These are phyloP conservation scores for Elsinoe necatrix DNA, from an alignment of 2,329 filamentous ascomycete species.

Conservation along the genomic window DNA sequence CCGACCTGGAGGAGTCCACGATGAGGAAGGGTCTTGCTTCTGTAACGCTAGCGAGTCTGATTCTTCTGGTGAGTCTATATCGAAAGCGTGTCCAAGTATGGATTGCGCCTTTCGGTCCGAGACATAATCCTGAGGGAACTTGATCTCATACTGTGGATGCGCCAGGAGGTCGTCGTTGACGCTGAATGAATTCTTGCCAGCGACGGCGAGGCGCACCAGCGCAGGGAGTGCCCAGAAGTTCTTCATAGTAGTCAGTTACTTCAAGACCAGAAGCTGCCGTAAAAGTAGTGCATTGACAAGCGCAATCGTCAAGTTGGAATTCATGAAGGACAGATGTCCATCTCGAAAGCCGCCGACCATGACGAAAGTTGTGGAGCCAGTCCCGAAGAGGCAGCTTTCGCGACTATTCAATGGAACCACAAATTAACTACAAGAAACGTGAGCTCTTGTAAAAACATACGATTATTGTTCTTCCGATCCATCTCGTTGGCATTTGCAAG, in stretches of 20 bases:
- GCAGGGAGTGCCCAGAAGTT: conserved; percentile 42
- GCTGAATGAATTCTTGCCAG: conserved; percentile 60
- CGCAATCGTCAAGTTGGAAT: no score
- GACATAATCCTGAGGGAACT: conserved; percentile 65
- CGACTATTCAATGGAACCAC: no score
- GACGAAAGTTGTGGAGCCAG: background rate
- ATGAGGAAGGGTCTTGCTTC: conserved; percentile 1
- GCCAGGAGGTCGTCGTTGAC: conserved; percentile 82
- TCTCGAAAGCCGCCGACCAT: background rate
- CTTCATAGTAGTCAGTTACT: conserved; percentile 32
- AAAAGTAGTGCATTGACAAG: no score
- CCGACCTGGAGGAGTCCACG: background rate
- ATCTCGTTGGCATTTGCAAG: no score
- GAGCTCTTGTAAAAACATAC: background rate
- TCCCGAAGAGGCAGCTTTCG: background rate
- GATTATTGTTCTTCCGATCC: no score
- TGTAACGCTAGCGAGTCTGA: conserved; percentile 1
- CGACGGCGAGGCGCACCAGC: conserved; percentile 40
- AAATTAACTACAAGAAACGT: no score
- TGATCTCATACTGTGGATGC: conserved; percentile 76
- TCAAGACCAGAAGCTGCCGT: no score
- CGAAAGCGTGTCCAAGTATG: conserved; percentile 19
- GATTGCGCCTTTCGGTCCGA: conserved; percentile 60
- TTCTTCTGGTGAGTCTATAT: background rate
- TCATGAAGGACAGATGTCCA: background rate